Evolutionary conservation across 768 basidiomycete species (phyloP).

Genomic region (Pulveroboletus sp.): DNA sequence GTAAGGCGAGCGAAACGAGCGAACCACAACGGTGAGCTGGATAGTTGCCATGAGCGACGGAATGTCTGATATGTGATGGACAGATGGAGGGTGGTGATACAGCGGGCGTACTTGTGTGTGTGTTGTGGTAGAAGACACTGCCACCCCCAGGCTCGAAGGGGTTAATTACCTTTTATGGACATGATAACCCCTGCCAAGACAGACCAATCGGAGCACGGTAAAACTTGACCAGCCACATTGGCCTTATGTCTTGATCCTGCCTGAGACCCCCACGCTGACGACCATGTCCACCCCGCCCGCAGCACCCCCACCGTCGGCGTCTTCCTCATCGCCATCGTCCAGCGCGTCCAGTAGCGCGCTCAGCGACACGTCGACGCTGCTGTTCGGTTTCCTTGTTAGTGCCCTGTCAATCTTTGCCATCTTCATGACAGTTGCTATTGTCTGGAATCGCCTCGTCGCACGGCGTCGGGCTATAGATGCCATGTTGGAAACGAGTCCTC

Average conservation of each 20-base stretch:
- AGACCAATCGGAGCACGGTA: slow-evolving; percentile 16
- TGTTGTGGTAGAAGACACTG: neutral
- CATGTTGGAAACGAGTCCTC: slow-evolving; percentile 4
- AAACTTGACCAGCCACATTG: neutral
- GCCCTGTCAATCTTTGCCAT: slow-evolving; percentile 30
- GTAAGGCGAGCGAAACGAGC: slow-evolving; percentile 23
- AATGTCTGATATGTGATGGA: neutral
- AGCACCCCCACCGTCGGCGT: neutral
- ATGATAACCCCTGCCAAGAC: slow-evolving; percentile 1
- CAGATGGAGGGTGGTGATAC: slow-evolving; percentile 29
- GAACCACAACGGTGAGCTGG: slow-evolving; percentile 17
- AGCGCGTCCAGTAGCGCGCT: neutral
- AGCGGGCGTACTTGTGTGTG: neutral
- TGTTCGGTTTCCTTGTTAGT: slow-evolving; percentile 33
- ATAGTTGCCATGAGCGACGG: neutral
- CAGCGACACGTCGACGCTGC: slow-evolving; percentile 22
- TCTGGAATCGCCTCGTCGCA: slow-evolving; percentile 33
- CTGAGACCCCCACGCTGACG: slow-evolving; percentile 16
- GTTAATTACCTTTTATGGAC: slow-evolving; percentile 5
- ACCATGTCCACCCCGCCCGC: slow-evolving; percentile 21
- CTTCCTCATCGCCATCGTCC: slow-evolving; percentile 4
- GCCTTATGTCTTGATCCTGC: slow-evolving; percentile 1
- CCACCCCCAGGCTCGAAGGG: neutral
- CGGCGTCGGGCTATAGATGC: slow-evolving; percentile 29
- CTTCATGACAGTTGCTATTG: slow-evolving; percentile 28